phyloP scores from a whole-genome alignment of 192 early-diverging fungal genomes.

The Coemansia sp. region DNA sequence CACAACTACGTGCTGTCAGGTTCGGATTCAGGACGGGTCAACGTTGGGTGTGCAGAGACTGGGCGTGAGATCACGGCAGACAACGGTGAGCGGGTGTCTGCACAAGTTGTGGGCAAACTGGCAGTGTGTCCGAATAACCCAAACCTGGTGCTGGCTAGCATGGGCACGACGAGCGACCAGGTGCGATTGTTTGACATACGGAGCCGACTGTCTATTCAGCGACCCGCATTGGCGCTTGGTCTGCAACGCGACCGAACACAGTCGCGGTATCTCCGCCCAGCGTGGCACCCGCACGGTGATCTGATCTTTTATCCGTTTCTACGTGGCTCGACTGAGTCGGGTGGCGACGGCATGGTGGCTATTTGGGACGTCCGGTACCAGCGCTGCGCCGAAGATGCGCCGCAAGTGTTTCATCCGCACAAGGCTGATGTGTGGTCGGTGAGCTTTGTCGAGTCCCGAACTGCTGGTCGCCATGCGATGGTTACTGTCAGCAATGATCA shows the following conservation, averaged over 20 bases:
- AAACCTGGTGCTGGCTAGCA: slow-evolving; percentile 27
- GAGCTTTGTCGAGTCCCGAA: slow-evolving; percentile 13
- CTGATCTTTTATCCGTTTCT: slow-evolving; percentile 35
- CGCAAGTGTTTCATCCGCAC: slow-evolving; percentile 23
- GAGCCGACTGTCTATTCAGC: neutral
- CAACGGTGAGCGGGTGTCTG: neutral
- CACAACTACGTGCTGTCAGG: slow-evolving; percentile 24
- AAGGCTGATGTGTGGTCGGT: slow-evolving; percentile 22
- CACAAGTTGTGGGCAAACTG: slow-evolving; percentile 17
- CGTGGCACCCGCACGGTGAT: slow-evolving; percentile 38
- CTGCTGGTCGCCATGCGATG: slow-evolving; percentile 10
- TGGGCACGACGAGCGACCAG: slow-evolving; percentile 18
- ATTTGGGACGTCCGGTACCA: slow-evolving; percentile 42
- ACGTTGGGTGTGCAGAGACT: slow-evolving; percentile 17
- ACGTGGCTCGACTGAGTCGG: neutral
- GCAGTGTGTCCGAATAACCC: slow-evolving; percentile 16
- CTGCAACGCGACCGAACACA: slow-evolving; percentile 10
- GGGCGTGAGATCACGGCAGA: slow-evolving; percentile 11
- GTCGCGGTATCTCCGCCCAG: slow-evolving; percentile 32
- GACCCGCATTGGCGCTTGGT: slow-evolving; percentile 23
- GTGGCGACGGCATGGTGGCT: slow-evolving; percentile 13
- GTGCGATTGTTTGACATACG: slow-evolving; percentile 28
- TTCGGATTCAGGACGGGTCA: slow-evolving; percentile 23
- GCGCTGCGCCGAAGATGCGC: slow-evolving; percentile 13
- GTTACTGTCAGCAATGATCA: slow-evolving; percentile 26